Evolutionary conservation across 495 filamentous ascomycete species (phyloP).

Genomic region (Aspergillus heteromorphus): DNA sequence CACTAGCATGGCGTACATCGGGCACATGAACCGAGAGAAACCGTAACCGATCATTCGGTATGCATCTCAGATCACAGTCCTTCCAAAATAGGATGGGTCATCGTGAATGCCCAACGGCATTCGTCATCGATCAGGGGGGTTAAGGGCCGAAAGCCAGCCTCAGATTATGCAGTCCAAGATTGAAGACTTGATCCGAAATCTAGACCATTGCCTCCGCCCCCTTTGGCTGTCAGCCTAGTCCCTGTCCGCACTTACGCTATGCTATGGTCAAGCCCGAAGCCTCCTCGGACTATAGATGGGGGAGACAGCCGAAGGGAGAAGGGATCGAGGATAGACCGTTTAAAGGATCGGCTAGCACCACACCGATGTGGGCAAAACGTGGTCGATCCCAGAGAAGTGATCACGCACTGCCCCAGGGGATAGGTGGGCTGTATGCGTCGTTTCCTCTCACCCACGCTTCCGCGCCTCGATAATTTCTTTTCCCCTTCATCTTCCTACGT

Average conservation of each 20-base stretch:
- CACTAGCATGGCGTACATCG: slow-evolving; percentile 8
- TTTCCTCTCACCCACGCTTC: slow-evolving; percentile 3
- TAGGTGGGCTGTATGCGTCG: neutral
- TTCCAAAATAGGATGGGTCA: neutral
- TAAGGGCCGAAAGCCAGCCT: slow-evolving; percentile 15
- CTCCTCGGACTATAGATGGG: neutral
- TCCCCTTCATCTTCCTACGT: neutral
- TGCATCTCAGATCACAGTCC: slow-evolving; percentile 8
- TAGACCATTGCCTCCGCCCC: slow-evolving; percentile 6
- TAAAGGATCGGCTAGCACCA: slow-evolving; percentile 15
- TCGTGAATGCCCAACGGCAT: neutral
- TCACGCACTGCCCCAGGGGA: slow-evolving; percentile 20
- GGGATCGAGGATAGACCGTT: slow-evolving; percentile 9
- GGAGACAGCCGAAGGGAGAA: slow-evolving; percentile 2
- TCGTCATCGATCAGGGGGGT: slow-evolving; percentile 14
- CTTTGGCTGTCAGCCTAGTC: neutral
- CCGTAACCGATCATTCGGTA: slow-evolving; percentile 13
- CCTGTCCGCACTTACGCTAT: slow-evolving; percentile 7
- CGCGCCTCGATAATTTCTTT: slow-evolving; percentile 1
- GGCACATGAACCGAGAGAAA: slow-evolving; percentile 15
- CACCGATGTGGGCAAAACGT: slow-evolving; percentile 33
- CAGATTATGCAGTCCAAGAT: slow-evolving; percentile 8
- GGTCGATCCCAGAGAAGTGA: slow-evolving; percentile 30
- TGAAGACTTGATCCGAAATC: slow-evolving; percentile 16
- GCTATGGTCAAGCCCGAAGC: slow-evolving; percentile 3